Evolutionary conservation across 2,329 filamentous ascomycete species (phyloP).

Genomic region (Colletotrichum tofieldiae): DNA sequence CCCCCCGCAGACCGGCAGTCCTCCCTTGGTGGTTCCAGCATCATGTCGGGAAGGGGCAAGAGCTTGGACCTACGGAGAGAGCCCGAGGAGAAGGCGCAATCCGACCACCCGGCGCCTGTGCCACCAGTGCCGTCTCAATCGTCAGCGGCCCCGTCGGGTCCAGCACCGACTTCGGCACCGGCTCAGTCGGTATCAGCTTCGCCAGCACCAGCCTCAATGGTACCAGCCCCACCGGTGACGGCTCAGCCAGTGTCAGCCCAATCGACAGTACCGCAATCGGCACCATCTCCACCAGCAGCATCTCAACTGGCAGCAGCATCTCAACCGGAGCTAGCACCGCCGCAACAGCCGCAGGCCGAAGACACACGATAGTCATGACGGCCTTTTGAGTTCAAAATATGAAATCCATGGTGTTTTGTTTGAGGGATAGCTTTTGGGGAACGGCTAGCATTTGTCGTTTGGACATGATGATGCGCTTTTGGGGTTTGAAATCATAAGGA

Average conservation of each 20-base stretch:
- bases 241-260: constrained; percentile 1
- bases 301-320: constrained; percentile 10
- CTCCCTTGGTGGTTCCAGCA: constrained; percentile 46
- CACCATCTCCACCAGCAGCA: constrained; percentile 1
- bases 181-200: neutral
- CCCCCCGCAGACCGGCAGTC: constrained; percentile 61
- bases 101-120: constrained; percentile 14
- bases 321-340: constrained; percentile 14
- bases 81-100: constrained; percentile 50
- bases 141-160: neutral
- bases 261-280: neutral
- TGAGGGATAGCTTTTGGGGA: constrained; percentile 7
- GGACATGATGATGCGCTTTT: constrained; percentile 16
- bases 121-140: constrained; percentile 21
- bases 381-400: constrained; percentile 19
- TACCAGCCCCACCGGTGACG: neutral
- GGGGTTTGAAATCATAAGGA: constrained; percentile 11
- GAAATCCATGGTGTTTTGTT: constrained; percentile 5
- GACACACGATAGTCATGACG: constrained; percentile 15
- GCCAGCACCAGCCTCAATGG: neutral
- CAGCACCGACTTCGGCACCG: constrained; percentile 2
- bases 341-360: constrained; percentile 16
- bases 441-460: constrained; percentile 12
- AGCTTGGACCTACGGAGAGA: constrained; percentile 58
- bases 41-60: constrained; percentile 54